Conservation (phyloP, 1,284 basidiomycete species). For the Athelia psychrophila region DNA sequence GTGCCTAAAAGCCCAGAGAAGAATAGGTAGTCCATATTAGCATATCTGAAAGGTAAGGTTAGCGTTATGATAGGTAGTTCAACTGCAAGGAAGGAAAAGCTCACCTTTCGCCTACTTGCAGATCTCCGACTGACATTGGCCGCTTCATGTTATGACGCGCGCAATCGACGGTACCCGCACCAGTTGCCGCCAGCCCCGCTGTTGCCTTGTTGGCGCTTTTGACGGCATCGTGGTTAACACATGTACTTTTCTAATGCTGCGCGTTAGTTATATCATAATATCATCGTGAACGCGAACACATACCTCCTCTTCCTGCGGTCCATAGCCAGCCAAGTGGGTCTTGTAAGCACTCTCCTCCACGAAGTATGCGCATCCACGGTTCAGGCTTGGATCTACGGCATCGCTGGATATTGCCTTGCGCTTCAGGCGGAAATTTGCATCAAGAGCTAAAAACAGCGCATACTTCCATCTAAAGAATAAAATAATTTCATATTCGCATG, state of each 20-base stretch:
- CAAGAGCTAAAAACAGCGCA: slow-evolving; percentile 15
- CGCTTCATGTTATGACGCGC: slow-evolving; percentile 5
- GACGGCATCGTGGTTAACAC: slow-evolving; percentile 12
- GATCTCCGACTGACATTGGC: neutral
- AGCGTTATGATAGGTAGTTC: neutral
- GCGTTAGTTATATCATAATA: slow-evolving; percentile 2
- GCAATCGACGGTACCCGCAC: slow-evolving; percentile 13
- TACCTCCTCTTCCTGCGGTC: neutral
- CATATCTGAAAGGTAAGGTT: slow-evolving; percentile 17
- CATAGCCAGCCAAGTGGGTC: slow-evolving; percentile 4
- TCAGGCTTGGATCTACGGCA: slow-evolving; percentile 2
- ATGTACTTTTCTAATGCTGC: slow-evolving; percentile 8
- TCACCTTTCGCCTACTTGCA: neutral
- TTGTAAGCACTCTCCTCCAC: slow-evolving; percentile 13
- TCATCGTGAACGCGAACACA: no score
- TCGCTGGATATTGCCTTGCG: slow-evolving; percentile 8
- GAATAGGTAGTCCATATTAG: slow-evolving; percentile 30
- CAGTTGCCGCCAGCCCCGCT: slow-evolving; percentile 9
- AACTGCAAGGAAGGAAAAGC: neutral
- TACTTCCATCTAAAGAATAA: slow-evolving; percentile 18
- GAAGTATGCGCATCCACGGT: slow-evolving; percentile 17
- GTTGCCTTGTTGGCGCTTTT: slow-evolving; percentile 12
- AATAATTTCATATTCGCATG: neutral
- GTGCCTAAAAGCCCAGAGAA: slow-evolving; percentile 14
- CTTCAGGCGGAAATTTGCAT: slow-evolving; percentile 26